phyloP scores from a whole-genome alignment of 176 grass and related monocot genomes.

The Rhynchospora breviuscula region DNA sequence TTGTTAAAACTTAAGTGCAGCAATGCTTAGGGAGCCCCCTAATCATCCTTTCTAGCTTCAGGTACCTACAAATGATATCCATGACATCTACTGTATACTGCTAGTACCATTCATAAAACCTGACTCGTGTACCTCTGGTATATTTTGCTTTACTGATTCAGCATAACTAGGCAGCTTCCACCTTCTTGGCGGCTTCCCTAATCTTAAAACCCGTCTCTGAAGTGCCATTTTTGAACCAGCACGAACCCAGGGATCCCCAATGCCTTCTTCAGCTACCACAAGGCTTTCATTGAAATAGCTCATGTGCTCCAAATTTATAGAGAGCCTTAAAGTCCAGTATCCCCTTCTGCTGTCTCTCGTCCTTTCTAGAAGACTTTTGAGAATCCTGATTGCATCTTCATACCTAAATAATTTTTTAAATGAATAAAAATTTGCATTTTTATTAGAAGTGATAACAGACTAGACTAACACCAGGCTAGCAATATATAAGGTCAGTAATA shows the following conservation, averaged over 20 bases:
- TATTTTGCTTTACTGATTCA: slow-evolving; percentile 49
- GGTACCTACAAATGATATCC: neutral
- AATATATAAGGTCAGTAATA: neutral
- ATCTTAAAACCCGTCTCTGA: slow-evolving; percentile 65
- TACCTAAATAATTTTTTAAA: slow-evolving; percentile 41
- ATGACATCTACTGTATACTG: neutral
- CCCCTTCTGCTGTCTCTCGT: slow-evolving; percentile 51
- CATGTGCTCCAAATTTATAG: slow-evolving; percentile 87
- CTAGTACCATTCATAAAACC: neutral
- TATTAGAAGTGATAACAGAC: neutral
- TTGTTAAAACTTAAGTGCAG: neutral
- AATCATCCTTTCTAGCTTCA: neutral
- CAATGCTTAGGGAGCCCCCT: neutral
- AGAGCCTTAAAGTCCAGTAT: slow-evolving; percentile 80
- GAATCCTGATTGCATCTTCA: slow-evolving; percentile 69
- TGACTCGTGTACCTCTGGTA: slow-evolving; percentile 52
- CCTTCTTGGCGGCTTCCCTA: slow-evolving; percentile 80
- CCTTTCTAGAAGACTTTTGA: slow-evolving; percentile 55
- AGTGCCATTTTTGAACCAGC: slow-evolving; percentile 74
- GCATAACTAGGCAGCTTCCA: slow-evolving; percentile 88
- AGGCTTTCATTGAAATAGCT: slow-evolving; percentile 64
- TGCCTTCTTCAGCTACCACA: slow-evolving; percentile 64
- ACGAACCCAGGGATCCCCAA: slow-evolving; percentile 63
- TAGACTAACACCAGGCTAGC: neutral
- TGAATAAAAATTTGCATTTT: neutral